phyloP scores from a whole-genome alignment of 1,139 yeast species.

The Sugiyamaella japonica region DNA sequence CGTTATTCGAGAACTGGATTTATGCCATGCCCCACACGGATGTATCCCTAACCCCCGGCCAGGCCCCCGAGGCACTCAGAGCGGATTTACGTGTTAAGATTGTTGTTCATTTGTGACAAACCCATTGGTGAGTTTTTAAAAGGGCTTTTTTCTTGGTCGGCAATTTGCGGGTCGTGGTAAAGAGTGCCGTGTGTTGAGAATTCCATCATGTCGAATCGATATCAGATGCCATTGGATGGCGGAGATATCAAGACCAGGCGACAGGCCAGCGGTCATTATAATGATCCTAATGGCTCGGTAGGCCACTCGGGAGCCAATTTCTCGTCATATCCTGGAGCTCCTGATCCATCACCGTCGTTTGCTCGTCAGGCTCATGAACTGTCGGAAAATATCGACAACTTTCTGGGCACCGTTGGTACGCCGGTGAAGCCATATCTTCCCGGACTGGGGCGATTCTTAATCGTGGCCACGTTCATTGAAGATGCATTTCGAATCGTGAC shows the following conservation, averaged over 20 bases:
- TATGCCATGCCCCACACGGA: no score
- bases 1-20: no score
- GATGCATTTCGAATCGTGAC: slow-evolving; percentile 81
- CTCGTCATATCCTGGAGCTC: slow-evolving; percentile 15
- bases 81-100: slow-evolving; percentile 14
- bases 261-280: slow-evolving; percentile 5
- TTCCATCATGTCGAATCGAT: slow-evolving; percentile 9
- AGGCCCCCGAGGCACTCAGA: not conserved
- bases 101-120: not conserved
- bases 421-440: slow-evolving; percentile 55
- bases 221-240: slow-evolving; percentile 16
- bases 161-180: not conserved
- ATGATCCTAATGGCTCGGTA: not conserved
- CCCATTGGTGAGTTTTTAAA: not conserved
- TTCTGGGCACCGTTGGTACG: slow-evolving; percentile 40
- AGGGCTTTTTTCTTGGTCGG: not conserved
- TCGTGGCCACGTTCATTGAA: slow-evolving; percentile 92
- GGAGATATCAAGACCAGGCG: slow-evolving; percentile 12
- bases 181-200: not conserved
- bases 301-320: slow-evolving; percentile 3
- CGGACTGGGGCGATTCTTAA: slow-evolving; percentile 81
- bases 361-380: slow-evolving; percentile 16
- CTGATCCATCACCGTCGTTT: slow-evolving; percentile 4
- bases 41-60: slow-evolving; percentile 4
- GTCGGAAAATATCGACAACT: slow-evolving; percentile 38